phyloP scores from a whole-genome alignment of 192 early-diverging fungal genomes.

The Coemansia sp. region DNA sequence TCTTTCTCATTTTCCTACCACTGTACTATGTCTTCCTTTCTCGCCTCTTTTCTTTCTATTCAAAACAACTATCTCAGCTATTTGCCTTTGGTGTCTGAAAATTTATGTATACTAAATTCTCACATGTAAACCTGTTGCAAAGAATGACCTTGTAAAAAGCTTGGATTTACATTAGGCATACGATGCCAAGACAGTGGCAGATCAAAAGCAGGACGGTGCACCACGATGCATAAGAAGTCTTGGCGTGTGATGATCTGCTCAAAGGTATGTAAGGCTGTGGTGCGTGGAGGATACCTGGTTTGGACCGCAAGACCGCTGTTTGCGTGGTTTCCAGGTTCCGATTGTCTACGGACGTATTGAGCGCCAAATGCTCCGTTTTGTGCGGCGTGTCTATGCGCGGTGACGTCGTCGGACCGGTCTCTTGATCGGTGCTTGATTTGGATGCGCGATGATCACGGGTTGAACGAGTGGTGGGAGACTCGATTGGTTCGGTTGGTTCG shows the following conservation, averaged over 20 bases:
- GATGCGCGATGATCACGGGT: not conserved
- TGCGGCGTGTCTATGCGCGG: not conserved
- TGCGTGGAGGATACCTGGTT: not conserved
- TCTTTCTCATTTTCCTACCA: too few relatives aligned
- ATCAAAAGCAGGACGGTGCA: not conserved
- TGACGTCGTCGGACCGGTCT: not conserved
- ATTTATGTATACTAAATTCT: not conserved
- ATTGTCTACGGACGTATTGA: not conserved
- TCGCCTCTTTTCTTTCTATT: too few relatives aligned
- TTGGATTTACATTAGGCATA: not conserved
- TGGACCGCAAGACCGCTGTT: not conserved
- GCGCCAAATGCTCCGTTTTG: not conserved
- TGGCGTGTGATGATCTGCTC: conserved; percentile 7
- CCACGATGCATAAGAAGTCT: conserved; percentile 7
- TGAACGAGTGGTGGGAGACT: not conserved
- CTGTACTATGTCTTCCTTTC: not conserved
- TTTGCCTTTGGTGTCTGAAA: not conserved
- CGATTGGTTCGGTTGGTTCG: not conserved
- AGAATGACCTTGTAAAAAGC: not conserved
- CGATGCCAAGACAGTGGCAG: not conserved
- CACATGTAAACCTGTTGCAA: not conserved
- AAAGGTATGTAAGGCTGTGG: not conserved
- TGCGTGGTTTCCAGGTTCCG: not conserved
- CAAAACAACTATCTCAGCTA: not conserved
- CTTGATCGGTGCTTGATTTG: not conserved